phyloP scores from a whole-genome alignment of 768 basidiomycete species.

The Suillus spraguei region DNA sequence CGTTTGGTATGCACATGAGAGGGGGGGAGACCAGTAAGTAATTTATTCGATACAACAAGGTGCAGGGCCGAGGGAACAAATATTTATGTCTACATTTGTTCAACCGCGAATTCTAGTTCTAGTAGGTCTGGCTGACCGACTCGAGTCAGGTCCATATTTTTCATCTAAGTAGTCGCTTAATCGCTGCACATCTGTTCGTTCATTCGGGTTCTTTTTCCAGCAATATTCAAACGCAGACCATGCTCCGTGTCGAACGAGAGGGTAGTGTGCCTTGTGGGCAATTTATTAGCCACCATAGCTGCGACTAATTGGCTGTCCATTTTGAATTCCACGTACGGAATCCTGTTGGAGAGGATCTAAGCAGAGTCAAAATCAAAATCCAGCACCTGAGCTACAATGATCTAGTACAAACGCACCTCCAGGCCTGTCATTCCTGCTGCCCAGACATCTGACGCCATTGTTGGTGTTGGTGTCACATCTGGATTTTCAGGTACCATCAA shows the following conservation, averaged over 20 bases:
- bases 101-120: constrained; percentile 4
- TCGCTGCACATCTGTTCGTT: not conserved
- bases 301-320: constrained; percentile 17
- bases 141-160: not conserved
- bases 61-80: not conserved
- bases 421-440: constrained; percentile 40
- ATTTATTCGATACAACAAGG: not conserved
- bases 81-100: not conserved
- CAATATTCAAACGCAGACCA: not conserved
- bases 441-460: constrained; percentile 37
- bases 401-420: constrained; percentile 28
- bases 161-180: not conserved
- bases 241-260: not conserved
- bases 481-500: constrained; percentile 35
- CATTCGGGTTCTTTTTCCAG: not conserved
- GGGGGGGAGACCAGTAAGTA: not conserved
- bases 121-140: not conserved
- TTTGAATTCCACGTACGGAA: constrained; percentile 21
- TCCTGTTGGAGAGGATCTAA: constrained; percentile 28
- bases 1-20: not conserved
- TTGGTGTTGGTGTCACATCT: constrained; percentile 20
- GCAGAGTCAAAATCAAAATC: not conserved
- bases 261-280: not conserved
- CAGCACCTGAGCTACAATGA: not conserved
- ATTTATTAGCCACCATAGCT: not conserved